These are phyloP conservation scores for Petasospora rhodanensis DNA, from an alignment of 1,139 yeast species.

Conservation along the genomic window DNA sequence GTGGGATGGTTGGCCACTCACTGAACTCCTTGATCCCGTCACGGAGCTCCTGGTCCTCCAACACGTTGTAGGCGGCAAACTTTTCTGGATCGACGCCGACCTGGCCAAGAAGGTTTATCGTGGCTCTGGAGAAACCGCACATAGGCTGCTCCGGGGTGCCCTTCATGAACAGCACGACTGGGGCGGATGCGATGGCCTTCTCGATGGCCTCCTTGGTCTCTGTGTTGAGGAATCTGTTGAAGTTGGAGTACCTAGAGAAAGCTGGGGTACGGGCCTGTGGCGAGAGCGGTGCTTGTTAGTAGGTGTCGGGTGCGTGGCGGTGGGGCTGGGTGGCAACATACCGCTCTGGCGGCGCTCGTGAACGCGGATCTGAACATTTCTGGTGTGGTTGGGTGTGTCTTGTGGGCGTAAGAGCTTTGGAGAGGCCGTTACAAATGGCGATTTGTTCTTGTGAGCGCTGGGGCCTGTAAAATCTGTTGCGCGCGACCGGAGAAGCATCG, in stretches of 20 bases:
- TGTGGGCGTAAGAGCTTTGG: no score
- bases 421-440: no score
- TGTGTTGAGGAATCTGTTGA: constrained; percentile 58
- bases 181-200: constrained; percentile 79
- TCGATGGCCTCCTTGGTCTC: constrained; percentile 83
- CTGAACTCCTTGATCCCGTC: constrained; percentile 91
- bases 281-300: no score
- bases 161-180: constrained; percentile 92
- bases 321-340: constrained; percentile 4
- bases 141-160: constrained; percentile 98
- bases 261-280: constrained; percentile 5
- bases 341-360: no score
- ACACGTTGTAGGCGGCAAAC: constrained; percentile 94
- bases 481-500: no score
- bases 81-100: constrained; percentile 96
- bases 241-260: constrained; percentile 9
- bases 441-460: no score
- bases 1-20: constrained; percentile 92
- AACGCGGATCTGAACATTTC: constrained; percentile 9
- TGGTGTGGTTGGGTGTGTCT: neutral
- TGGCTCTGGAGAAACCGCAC: constrained; percentile 95
- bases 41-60: constrained; percentile 91
- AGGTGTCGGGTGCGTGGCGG: no score
- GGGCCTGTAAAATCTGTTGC: no score
- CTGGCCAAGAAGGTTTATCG: constrained; percentile 88